Evolutionary conservation across 2,329 filamentous ascomycete species (phyloP).

Genomic region (Aspergillus sp.): DNA sequence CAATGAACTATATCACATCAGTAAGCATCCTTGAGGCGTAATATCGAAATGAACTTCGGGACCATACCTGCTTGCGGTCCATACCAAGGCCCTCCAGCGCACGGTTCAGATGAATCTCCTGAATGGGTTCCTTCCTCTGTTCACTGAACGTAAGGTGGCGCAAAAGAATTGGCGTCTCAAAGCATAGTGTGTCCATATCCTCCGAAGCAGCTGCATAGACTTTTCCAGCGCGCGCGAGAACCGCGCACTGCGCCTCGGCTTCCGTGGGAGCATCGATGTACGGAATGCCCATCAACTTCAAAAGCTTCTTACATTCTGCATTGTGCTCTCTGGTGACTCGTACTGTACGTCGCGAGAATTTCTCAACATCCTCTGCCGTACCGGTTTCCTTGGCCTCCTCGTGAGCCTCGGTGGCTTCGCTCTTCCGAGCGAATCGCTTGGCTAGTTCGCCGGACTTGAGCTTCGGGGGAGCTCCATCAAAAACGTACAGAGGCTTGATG

Average conservation of each 20-base stretch:
- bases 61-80: conserved; percentile 75
- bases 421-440: conserved; percentile 92
- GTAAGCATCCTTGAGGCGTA: conserved; percentile 20
- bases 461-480: conserved; percentile 94
- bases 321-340: conserved; percentile 97
- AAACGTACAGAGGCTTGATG: conserved; percentile 97
- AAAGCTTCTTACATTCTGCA: conserved; percentile 82
- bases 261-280: conserved; percentile 95
- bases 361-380: conserved; percentile 96
- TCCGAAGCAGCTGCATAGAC: conserved; percentile 96
- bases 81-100: conserved; percentile 85
- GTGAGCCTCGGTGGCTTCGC: conserved; percentile 83
- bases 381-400: conserved; percentile 97
- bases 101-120: conserved; percentile 86
- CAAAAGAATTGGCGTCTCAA: conserved; percentile 86
- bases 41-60: too few relatives aligned
- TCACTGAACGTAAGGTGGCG: conserved; percentile 96
- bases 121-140: conserved; percentile 95
- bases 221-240: conserved; percentile 84
- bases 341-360: conserved; percentile 91
- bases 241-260: conserved; percentile 94
- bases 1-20: conserved; percentile 71
- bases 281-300: conserved; percentile 95
- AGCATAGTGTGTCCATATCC: conserved; percentile 98
- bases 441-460: conserved; percentile 96